Percentiles rank a stretch among this genome's conserved stretches.
phyloP scores from a whole-genome alignment of 1,284 basidiomycete genomes.

The Ganoderma resinaceum region DNA sequence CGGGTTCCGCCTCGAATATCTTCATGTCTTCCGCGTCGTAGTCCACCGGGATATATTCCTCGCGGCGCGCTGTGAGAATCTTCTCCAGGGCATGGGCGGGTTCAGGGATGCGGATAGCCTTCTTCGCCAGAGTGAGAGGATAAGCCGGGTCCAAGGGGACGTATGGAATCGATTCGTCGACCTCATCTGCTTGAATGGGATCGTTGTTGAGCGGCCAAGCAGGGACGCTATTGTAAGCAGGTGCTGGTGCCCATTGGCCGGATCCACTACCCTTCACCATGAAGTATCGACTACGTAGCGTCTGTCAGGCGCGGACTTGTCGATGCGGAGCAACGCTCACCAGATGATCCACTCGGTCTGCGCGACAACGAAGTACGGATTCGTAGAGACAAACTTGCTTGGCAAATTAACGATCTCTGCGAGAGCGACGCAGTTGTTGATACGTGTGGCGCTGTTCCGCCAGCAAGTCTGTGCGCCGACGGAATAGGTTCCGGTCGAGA shows the following conservation, averaged over 20 bases:
- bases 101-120: constrained; percentile 56
- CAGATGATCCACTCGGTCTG: constrained; percentile 72
- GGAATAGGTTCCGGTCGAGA: constrained; percentile 56
- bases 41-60: constrained; percentile 46
- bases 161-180: constrained; percentile 42
- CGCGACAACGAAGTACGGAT: constrained; percentile 62
- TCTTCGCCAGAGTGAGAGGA: constrained; percentile 32
- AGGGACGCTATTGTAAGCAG: not conserved
- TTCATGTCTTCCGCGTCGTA: constrained; percentile 57
- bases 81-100: constrained; percentile 57
- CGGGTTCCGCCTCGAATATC: constrained; percentile 43
- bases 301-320: not conserved
- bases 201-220: not conserved
- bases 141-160: constrained; percentile 50
- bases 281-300: constrained; percentile 58
- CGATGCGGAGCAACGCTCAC: constrained; percentile 42
- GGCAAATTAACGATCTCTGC: constrained; percentile 68
- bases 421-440: constrained; percentile 58
- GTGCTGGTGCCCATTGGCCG: not conserved
- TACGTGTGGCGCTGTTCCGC: constrained; percentile 53
- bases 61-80: constrained; percentile 48
- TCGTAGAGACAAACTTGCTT: constrained; percentile 51
- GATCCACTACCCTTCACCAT: constrained; percentile 49
- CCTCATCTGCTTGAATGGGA: not conserved
- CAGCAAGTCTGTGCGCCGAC: constrained; percentile 45